These are phyloP conservation scores for Raphanus hybrid DNA, from an alignment of 441 rosid genomes.

Conservation along the genomic window DNA sequence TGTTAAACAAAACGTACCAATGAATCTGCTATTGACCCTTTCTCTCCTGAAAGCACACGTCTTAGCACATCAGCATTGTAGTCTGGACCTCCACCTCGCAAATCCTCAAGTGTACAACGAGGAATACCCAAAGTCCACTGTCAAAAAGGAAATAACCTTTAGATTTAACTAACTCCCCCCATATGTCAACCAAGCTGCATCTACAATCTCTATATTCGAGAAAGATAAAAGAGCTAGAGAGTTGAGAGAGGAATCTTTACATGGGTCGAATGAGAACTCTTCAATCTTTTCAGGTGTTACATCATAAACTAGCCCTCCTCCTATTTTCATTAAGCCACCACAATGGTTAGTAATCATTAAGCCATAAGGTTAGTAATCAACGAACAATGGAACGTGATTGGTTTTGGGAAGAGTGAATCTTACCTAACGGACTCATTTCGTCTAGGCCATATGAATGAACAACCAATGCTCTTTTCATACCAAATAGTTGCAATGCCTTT, in stretches of 20 bases:
- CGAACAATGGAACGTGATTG: not conserved
- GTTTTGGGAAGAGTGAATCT: not conserved
- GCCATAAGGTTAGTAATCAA: not conserved
- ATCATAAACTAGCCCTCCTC: constrained; percentile 11
- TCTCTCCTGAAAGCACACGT: not conserved
- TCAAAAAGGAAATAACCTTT: not conserved
- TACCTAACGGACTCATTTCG: not conserved
- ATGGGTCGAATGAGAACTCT: constrained; percentile 4
- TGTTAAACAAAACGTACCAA: not conserved
- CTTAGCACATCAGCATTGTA: not conserved
- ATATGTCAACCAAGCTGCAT: not conserved
- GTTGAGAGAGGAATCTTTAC: not conserved
- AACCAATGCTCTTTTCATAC: constrained; percentile 10
- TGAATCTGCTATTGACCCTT: not conserved
- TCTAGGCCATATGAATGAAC: constrained; percentile 1
- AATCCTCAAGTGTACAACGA: not conserved
- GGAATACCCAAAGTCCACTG: constrained; percentile 6
- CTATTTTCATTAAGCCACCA: not conserved
- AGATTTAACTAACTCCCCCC: not conserved
- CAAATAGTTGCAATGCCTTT: not conserved
- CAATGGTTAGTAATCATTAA: not conserved
- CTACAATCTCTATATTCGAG: not conserved
- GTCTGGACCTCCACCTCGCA: not conserved
- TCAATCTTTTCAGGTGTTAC: not conserved
- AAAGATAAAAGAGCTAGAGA: not conserved